A percentile compares a stretch with the other conserved stretches of the same genome.
phyloP scores from a whole-genome alignment of 2,329 filamentous ascomycete genomes.

The Trichoderma breve region DNA sequence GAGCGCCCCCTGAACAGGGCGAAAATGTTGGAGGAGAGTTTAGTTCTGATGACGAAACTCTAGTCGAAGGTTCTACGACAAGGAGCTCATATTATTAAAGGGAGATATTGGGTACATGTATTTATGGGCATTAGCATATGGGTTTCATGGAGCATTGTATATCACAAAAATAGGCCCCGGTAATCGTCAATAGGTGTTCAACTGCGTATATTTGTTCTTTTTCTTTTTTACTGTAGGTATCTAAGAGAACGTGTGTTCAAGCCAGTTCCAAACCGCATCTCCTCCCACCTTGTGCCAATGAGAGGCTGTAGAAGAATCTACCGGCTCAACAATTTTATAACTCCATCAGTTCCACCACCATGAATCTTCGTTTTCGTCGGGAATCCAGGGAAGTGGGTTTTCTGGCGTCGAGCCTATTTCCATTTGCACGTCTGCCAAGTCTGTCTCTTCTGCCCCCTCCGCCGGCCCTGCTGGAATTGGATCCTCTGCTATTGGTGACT shows the following conservation, averaged over 20 bases:
- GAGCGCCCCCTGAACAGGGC: slow-evolving; percentile 37
- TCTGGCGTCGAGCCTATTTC: background rate
- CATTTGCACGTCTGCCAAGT: background rate
- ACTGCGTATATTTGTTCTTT: background rate
- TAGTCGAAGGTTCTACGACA: slow-evolving; percentile 39
- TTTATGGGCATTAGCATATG: background rate
- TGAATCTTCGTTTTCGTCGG: background rate
- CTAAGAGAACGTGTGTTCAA: background rate
- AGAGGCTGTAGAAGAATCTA: background rate
- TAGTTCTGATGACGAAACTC: slow-evolving; percentile 41
- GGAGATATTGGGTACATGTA: background rate
- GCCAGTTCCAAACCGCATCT: background rate
- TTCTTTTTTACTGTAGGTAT: background rate
- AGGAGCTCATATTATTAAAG: slow-evolving; percentile 41
- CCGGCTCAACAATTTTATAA: background rate
- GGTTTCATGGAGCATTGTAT: background rate
- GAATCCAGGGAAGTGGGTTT: background rate
- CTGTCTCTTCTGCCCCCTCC: background rate
- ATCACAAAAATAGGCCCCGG: background rate
- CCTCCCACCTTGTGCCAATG: background rate
- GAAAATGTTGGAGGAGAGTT: slow-evolving; percentile 35
- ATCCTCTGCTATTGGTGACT: background rate
- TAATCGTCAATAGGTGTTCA: background rate
- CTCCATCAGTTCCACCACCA: background rate
- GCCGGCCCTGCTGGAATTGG: background rate